phyloP scores from a whole-genome alignment of 441 rosid species.

The Hura crepitans region DNA sequence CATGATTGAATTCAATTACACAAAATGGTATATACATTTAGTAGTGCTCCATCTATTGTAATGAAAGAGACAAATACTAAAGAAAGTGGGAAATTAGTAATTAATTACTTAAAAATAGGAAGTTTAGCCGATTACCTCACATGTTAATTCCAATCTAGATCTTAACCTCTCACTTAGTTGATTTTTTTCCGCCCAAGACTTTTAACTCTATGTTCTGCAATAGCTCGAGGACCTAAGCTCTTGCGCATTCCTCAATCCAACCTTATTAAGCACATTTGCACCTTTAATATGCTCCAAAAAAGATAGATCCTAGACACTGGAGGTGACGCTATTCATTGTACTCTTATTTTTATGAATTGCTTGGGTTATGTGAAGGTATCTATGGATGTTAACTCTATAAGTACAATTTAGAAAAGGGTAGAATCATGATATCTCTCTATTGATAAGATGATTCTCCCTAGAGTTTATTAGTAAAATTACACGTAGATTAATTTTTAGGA shows the following conservation, averaged over 20 bases:
- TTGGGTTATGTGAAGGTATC: constrained; percentile 49
- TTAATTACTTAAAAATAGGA: no score
- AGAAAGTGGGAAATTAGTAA: no score
- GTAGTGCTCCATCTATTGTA: no score
- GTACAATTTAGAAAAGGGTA: constrained; percentile 71
- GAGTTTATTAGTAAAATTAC: no score
- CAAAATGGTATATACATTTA: no score
- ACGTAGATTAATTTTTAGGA: no score
- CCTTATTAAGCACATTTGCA: constrained; percentile 49
- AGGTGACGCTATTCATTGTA: constrained; percentile 67
- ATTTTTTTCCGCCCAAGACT: constrained; percentile 85
- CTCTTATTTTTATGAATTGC: constrained; percentile 79
- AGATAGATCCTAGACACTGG: constrained; percentile 18
- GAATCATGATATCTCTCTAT: constrained; percentile 73
- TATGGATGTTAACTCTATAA: constrained; percentile 69
- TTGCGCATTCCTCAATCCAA: constrained; percentile 65
- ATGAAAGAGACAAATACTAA: no score
- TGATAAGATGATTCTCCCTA: constrained; percentile 66
- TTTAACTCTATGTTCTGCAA: constrained; percentile 70
- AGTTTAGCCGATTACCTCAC: no score
- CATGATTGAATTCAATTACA: no score
- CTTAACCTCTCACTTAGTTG: constrained; percentile 62
- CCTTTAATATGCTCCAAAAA: constrained; percentile 48
- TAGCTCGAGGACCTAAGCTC: constrained; percentile 70
- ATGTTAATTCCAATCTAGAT: constrained; percentile 45